These are phyloP conservation scores for Globisporangium splendens DNA, from an alignment of 352 stramenopile species.

Conservation along the genomic window DNA sequence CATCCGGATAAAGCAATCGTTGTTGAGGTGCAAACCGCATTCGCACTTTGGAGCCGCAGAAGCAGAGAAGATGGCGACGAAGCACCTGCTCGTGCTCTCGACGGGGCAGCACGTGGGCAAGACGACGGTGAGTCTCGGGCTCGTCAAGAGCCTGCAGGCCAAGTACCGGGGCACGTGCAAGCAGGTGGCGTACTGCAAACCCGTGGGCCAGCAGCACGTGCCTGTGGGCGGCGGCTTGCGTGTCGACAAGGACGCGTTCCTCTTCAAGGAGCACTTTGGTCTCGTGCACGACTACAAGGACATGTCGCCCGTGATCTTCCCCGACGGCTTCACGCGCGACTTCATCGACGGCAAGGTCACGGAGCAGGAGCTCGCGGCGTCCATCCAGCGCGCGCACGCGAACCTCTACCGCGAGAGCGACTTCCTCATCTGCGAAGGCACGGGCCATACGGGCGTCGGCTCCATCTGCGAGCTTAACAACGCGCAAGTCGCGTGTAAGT, in stretches of 20 bases:
- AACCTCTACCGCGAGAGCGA: constrained; percentile 85
- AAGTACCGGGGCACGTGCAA: constrained; percentile 70
- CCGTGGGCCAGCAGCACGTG: constrained; percentile 94
- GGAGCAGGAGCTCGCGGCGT: constrained; percentile 66
- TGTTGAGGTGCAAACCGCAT: not conserved
- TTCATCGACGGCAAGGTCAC: constrained; percentile 96
- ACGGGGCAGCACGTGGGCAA: constrained; percentile 98
- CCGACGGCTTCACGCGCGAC: constrained; percentile 94
- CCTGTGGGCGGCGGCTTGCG: constrained; percentile 74
- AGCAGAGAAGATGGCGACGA: constrained; percentile 33
- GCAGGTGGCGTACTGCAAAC: constrained; percentile 93
- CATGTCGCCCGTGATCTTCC: constrained; percentile 98
- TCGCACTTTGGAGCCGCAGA: not conserved
- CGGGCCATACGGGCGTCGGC: constrained; percentile 87
- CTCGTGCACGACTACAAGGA: constrained; percentile 95
- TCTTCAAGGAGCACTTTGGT: constrained; percentile 96
- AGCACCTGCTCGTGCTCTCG: constrained; percentile 81
- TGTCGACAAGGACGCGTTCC: constrained; percentile 91
- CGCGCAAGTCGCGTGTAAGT: constrained; percentile 78
- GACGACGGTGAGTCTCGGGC: constrained; percentile 93
- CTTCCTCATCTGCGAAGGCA: constrained; percentile 95
- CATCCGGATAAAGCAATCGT: not conserved
- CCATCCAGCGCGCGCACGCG: constrained; percentile 80
- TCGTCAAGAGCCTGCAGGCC: constrained; percentile 93
- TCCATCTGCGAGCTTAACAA: constrained; percentile 91